Percentiles rank a stretch among this genome's conserved stretches.
These are phyloP conservation scores for Ganoderma lucidum DNA, from an alignment of 1,284 basidiomycete species.

Conservation along the genomic window DNA sequence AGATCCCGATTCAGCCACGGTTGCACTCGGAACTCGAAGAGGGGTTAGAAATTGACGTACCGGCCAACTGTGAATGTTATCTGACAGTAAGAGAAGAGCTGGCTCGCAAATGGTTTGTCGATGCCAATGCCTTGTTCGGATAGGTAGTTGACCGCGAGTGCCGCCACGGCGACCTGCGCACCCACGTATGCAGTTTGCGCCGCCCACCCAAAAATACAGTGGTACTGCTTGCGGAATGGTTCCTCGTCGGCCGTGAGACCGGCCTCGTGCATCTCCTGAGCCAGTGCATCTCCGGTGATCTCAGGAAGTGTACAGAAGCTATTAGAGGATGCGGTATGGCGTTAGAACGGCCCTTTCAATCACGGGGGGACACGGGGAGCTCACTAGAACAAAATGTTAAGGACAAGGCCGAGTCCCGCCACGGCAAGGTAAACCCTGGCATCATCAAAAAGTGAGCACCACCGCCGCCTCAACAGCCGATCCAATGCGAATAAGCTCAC, in stretches of 20 bases:
- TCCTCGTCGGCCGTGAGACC: conserved; percentile 55
- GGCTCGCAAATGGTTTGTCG: conserved; percentile 58
- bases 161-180: conserved; percentile 77
- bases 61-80: conserved; percentile 77
- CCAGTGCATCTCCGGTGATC: conserved; percentile 73
- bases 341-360: neutral
- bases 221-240: conserved; percentile 76
- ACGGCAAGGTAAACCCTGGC: conserved; percentile 82
- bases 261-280: conserved; percentile 55
- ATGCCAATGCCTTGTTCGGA: conserved; percentile 70
- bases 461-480: neutral
- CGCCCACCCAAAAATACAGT: conserved; percentile 75
- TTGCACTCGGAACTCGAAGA: neutral
- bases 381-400: conserved; percentile 75
- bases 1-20: neutral
- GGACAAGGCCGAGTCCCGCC: conserved; percentile 64
- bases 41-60: conserved; percentile 41
- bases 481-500: conserved; percentile 40
- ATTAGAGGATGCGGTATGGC: conserved; percentile 1
- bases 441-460: conserved; percentile 11
- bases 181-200: conserved; percentile 80
- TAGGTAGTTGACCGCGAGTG: conserved; percentile 78
- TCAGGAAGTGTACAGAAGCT: conserved; percentile 80
- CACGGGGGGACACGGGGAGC: conserved; percentile 33
- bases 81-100: conserved; percentile 77